These are phyloP conservation scores for Eryngium alpinum DNA, from an alignment of 140 eudicot species.

Conservation along the genomic window DNA sequence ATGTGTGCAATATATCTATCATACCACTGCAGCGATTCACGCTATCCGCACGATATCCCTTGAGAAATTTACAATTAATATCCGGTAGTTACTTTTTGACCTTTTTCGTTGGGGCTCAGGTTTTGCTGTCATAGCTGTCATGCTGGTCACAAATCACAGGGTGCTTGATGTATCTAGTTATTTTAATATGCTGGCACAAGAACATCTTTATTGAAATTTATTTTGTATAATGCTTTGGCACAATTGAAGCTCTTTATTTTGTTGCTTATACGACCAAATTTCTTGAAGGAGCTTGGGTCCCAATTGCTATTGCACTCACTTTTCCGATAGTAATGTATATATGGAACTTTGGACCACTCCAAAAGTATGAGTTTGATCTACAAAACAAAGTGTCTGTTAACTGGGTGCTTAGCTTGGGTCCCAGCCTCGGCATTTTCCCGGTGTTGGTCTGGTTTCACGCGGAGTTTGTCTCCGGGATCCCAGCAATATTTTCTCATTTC, in stretches of 20 bases:
- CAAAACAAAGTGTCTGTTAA: constrained; percentile 94
- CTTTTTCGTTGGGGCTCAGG: constrained; percentile 54
- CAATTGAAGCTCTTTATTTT: constrained; percentile 81
- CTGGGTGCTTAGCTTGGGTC: constrained; percentile 87
- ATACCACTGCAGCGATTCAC: too few species aligned
- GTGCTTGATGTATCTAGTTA: constrained; percentile 88
- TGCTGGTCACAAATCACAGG: constrained; percentile 97
- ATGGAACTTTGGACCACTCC: constrained; percentile 86
- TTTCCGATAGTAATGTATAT: constrained; percentile 72
- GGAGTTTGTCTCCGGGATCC: constrained; percentile 90
- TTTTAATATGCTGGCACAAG: constrained; percentile 83
- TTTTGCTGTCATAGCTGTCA: constrained; percentile 91
- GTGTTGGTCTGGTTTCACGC: constrained; percentile 94
- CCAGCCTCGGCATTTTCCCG: constrained; percentile 80
- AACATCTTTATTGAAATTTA: constrained; percentile 54
- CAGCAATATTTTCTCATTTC: constrained; percentile 91
- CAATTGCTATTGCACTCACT: constrained; percentile 63
- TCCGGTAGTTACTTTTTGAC: too few species aligned
- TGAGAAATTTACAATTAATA: too few species aligned
- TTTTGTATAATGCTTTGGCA: constrained; percentile 71
- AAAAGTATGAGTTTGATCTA: constrained; percentile 78
- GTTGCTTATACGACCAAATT: constrained; percentile 87
- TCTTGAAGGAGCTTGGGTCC: constrained; percentile 99
- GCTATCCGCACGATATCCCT: too few species aligned
- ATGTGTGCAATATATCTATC: too few species aligned